phyloP scores from a whole-genome alignment of 192 early-diverging fungal genomes.

The Coemansia umbellata region DNA sequence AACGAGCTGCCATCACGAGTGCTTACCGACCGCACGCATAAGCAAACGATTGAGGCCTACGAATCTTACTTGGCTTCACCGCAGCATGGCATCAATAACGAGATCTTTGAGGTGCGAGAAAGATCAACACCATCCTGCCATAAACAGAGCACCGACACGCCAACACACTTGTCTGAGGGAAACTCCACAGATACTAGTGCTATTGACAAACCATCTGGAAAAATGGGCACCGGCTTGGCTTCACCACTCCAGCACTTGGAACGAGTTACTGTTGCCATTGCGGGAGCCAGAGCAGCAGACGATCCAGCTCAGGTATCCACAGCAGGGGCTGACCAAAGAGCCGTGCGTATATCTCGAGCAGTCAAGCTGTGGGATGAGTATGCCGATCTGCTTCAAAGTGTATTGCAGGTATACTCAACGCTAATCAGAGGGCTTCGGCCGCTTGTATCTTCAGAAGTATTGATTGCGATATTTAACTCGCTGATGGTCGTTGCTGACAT shows the following conservation, averaged over 20 bases:
- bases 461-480: conserved; percentile 1
- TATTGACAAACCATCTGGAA: too few relatives aligned
- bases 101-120: not conserved
- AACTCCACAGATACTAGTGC: too few relatives aligned
- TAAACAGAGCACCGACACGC: not conserved
- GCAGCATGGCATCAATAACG: not conserved
- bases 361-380: conserved; percentile 41
- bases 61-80: conserved; percentile 16
- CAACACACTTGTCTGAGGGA: too few relatives aligned
- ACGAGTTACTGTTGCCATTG: not conserved
- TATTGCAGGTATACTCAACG: conserved; percentile 37
- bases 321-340: not conserved
- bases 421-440: conserved; percentile 20
- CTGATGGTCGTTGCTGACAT: conserved; percentile 32
- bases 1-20: conserved; percentile 28
- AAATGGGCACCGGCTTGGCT: too few relatives aligned
- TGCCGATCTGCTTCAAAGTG: conserved; percentile 21
- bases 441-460: not conserved
- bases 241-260: not conserved
- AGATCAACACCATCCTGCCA: not conserved
- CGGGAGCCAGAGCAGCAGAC: not conserved
- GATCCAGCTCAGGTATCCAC: not conserved
- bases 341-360: not conserved
- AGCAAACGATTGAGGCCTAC: not conserved
- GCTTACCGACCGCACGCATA: conserved; percentile 6